Base-by-base conservation (phyloP, 768 basidiomycete genomes). In the Mycena filopes region DNA sequence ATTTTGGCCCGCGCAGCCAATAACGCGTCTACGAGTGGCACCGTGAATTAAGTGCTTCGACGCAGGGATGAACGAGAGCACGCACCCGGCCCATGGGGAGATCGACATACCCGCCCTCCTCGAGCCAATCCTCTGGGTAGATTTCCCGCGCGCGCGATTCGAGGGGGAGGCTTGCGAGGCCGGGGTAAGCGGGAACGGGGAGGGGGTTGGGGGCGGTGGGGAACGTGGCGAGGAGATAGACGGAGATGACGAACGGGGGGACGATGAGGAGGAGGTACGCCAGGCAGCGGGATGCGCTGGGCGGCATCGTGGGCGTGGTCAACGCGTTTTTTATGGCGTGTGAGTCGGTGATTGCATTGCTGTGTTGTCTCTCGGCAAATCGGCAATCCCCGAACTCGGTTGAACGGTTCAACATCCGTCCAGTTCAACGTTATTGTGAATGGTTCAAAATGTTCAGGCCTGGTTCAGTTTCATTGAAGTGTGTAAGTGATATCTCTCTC, bases 1-100 rank as follows among this genome's bases (percentile, higher is more conserved):
- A 76, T 67, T 87, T 86, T 23, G 91, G 91, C 4, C 93, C 93
- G 29, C 90, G 72, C 42, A 94, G 73, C 91, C 92, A 94, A 75
- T 93, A 94, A 69, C 90, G 83, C 21, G 89, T 84, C 89, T 91
- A 70, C 29, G 57, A 42, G 36, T 40, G 58, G 56, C 50, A 38
- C 40, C 55, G 55, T 59, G 29, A 43, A 29, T 31, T 61, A 26
- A 36, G n/a, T 16, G 29, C 21, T 36, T 26, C 23, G 31, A 31
- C 29, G 15, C 23, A 28, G 42, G 42, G 38, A 58, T 15, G 8
- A 29, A 42, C 43, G 54, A 36, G 60, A 69, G 63, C 67, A 77
- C 84, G 47, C 64, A 89, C 90, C 62, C 82, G 81, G 43, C 93
- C 93, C 60, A 83, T 83, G 2, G 93, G 92, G 51, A 93, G 79